These are phyloP conservation scores for Linnemannia zychae DNA, from an alignment of 192 early-diverging fungal genomes.

Conservation along the genomic window DNA sequence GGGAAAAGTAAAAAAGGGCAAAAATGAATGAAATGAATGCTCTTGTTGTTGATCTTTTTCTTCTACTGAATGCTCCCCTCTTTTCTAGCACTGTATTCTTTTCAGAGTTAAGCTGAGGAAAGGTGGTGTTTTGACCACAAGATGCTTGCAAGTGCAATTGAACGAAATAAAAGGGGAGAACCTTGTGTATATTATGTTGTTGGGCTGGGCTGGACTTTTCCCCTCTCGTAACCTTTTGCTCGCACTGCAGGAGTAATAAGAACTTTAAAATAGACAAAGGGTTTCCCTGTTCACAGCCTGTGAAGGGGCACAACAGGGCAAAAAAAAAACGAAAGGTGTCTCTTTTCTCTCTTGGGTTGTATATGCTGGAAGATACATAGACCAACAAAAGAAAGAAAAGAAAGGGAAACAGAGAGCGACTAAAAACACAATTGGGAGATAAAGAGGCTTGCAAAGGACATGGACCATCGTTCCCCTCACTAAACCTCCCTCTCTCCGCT, in stretches of 20 bases:
- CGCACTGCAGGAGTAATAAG: background rate
- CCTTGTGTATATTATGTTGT: background rate
- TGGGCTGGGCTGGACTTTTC: background rate
- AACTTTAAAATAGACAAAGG: constrained; percentile 5
- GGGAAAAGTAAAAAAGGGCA: background rate
- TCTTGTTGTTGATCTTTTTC: background rate
- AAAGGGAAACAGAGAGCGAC: background rate
- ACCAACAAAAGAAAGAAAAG: background rate
- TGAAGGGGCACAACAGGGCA: background rate
- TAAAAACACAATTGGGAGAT: background rate
- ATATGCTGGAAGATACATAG: constrained; percentile 3
- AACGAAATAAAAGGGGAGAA: background rate
- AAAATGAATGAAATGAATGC: constrained; percentile 1
- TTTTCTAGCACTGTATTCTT: too few relatives aligned
- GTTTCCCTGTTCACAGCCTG: background rate
- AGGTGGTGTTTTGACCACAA: background rate
- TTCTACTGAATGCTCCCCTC: too few relatives aligned
- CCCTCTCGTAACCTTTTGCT: too few relatives aligned
- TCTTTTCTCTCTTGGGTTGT: background rate
- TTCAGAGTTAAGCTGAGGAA: background rate
- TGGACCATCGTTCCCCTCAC: constrained; percentile 8
- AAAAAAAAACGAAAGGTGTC: background rate
- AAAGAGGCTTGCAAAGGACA: background rate
- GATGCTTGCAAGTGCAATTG: too few relatives aligned
- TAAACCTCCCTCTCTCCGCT: background rate